Conservation (phyloP, 306 rosid species). For the Gleditsia sinensis region DNA sequence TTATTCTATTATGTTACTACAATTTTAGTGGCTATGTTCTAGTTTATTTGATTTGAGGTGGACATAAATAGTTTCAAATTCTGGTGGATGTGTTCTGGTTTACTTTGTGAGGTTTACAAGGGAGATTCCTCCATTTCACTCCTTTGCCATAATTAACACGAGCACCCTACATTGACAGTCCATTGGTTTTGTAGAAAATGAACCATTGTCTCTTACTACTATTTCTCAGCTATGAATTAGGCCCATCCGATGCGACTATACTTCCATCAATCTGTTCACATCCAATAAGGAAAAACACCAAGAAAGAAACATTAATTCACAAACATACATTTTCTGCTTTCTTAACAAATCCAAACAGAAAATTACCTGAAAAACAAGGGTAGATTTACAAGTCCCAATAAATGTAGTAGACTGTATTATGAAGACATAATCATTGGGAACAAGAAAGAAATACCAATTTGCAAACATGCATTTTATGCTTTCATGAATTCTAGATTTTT, state of each 20-base stretch:
- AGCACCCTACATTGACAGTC: constrained; percentile 42
- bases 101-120: constrained; percentile 56
- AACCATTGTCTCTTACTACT: constrained; percentile 41
- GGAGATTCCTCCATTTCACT: constrained; percentile 60
- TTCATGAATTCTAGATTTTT: too few species aligned
- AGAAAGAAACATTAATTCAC: background rate
- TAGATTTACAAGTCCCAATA: constrained; percentile 40
- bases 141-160: constrained; percentile 54
- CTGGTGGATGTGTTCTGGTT: too few species aligned
- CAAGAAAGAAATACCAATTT: too few species aligned
- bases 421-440: constrained; percentile 37
- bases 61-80: too few species aligned
- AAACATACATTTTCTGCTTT: background rate
- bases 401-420: constrained; percentile 41
- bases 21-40: too few species aligned
- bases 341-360: too few species aligned
- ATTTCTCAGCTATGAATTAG: constrained; percentile 40
- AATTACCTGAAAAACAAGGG: constrained; percentile 33
- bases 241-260: constrained; percentile 50
- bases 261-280: constrained; percentile 45
- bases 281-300: background rate
- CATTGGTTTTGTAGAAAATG: constrained; percentile 43
- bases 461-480: too few species aligned
- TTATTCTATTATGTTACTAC: too few species aligned
- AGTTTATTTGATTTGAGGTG: too few species aligned